These are phyloP conservation scores for Magnolia kwangsiensis DNA, from an alignment of 164 flowering plant genomes.

Conservation along the genomic window DNA sequence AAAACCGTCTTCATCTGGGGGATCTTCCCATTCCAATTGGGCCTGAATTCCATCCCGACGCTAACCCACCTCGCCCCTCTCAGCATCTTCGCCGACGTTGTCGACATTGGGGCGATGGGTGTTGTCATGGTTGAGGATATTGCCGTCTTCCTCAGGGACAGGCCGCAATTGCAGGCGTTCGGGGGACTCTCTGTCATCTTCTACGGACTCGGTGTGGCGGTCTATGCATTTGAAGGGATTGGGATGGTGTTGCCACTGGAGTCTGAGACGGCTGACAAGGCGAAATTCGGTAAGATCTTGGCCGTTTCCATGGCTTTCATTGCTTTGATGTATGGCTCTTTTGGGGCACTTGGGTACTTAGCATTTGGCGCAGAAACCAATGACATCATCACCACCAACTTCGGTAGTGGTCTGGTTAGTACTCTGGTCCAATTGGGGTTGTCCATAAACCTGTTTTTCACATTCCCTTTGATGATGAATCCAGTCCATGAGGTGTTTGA, in stretches of 20 bases:
- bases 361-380: conserved; percentile 76
- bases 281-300: conserved; percentile 53
- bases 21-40: conserved; percentile 77
- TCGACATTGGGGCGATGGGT: conserved; percentile 80
- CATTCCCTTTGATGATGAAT: conserved; percentile 91
- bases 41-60: conserved; percentile 66
- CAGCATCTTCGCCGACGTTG: conserved; percentile 89
- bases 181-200: conserved; percentile 58
- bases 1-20: conserved; percentile 56
- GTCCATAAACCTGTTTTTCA: conserved; percentile 69
- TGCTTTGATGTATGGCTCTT: conserved; percentile 53
- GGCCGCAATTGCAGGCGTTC: conserved; percentile 46
- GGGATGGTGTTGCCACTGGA: conserved; percentile 87
- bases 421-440: conserved; percentile 68
- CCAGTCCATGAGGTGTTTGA: conserved; percentile 87
- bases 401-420: conserved; percentile 61
- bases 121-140: conserved; percentile 80
- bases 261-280: conserved; percentile 55
- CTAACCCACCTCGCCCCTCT: conserved; percentile 85
- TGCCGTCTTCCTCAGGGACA: conserved; percentile 23
- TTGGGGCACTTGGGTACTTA: conserved; percentile 78
- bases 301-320: conserved; percentile 58
- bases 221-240: conserved; percentile 80
- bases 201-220: conserved; percentile 78
- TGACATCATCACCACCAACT: conserved; percentile 74